phyloP scores from a whole-genome alignment of 305 asterid species.

The Fraxinus albicans region DNA sequence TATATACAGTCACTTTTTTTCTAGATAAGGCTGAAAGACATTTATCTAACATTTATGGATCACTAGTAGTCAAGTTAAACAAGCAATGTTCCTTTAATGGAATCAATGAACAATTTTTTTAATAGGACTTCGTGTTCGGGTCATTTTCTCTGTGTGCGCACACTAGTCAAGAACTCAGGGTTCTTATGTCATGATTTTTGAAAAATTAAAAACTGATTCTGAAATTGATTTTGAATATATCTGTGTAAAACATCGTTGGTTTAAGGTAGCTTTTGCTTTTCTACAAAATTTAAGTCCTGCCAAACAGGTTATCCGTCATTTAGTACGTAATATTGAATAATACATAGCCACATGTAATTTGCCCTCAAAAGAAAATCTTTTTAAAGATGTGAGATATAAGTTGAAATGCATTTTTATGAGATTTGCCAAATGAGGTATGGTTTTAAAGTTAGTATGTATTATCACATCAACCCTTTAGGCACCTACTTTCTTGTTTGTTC shows the following conservation, averaged over 20 bases:
- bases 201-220: neutral
- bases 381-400: conserved; percentile 14
- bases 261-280: neutral
- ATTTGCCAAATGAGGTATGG: conserved; percentile 32
- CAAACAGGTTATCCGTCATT: neutral
- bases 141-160: neutral
- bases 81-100: neutral
- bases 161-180: neutral
- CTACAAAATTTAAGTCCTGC: neutral
- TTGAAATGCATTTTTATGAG: conserved; percentile 41
- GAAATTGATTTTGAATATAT: too few species aligned
- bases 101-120: neutral
- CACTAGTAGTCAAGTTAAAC: neutral
- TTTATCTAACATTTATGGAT: neutral
- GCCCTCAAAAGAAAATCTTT: neutral
- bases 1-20: neutral
- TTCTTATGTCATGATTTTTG: neutral
- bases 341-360: neutral
- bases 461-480: conserved; percentile 26
- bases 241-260: too few species aligned
- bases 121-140: neutral
- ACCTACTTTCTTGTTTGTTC: conserved; percentile 17
- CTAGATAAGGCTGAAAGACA: neutral
- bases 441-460: conserved; percentile 25
- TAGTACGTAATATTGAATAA: neutral